These are phyloP conservation scores for Solanum neorickii DNA, from an alignment of 257 asterid species.

Conservation along the genomic window DNA sequence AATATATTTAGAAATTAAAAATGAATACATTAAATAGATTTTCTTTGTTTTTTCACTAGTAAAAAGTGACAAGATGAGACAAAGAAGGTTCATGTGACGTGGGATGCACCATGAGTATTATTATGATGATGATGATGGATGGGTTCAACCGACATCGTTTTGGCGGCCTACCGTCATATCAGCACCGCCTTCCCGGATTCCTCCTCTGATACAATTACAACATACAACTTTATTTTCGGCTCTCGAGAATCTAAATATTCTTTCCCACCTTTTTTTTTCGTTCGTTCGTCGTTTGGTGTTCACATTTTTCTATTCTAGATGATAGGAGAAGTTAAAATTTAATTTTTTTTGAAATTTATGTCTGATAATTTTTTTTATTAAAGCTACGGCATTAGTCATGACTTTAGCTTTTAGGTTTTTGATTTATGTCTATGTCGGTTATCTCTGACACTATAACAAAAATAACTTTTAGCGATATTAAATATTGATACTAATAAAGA, in stretches of 20 bases:
- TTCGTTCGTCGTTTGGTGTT: not conserved
- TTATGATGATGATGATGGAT: not conserved
- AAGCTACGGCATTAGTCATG: not conserved
- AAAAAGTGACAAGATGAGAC: not conserved
- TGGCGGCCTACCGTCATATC: not conserved
- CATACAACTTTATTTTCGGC: not conserved
- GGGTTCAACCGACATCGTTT: not conserved
- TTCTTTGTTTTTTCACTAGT: no score
- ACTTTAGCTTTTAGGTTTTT: not conserved
- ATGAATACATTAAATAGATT: no score
- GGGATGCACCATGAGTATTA: conserved; percentile 9
- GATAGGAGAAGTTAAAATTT: not conserved
- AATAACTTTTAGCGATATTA: no score
- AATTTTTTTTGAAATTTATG: not conserved
- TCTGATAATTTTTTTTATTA: not conserved
- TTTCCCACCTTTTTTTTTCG: conserved; percentile 15
- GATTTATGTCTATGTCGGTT: not conserved
- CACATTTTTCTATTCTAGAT: not conserved
- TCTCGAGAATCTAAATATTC: not conserved
- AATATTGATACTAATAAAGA: no score
- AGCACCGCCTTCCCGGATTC: not conserved
- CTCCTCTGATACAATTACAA: not conserved
- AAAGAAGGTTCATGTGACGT: conserved; percentile 13
- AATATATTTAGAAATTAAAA: no score
- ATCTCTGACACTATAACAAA: no score